Evolutionary conservation across 192 early-diverging fungal species (phyloP).

Genomic region (Rhizophlyctis rosea): DNA sequence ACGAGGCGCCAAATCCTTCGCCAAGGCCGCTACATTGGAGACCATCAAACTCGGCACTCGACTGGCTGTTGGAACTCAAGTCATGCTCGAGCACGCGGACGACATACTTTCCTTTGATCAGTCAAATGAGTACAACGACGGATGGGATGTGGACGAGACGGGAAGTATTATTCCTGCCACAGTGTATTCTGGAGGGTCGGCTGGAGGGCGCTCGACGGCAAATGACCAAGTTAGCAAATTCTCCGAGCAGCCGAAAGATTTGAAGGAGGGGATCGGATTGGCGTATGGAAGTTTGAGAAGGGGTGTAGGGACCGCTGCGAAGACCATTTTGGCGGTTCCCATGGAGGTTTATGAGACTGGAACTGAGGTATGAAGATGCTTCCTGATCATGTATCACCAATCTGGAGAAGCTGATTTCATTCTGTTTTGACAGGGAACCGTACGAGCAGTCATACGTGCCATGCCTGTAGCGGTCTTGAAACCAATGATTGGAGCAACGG

Average conservation of each 20-base stretch:
- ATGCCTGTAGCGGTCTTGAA: constrained; percentile 90
- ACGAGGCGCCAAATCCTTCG: constrained; percentile 85
- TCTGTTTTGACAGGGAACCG: constrained; percentile 22
- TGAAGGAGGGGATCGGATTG: constrained; percentile 79
- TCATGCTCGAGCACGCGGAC: constrained; percentile 85
- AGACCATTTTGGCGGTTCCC: constrained; percentile 88
- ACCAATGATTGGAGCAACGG: constrained; percentile 94
- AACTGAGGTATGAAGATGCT: constrained; percentile 25
- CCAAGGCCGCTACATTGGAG: constrained; percentile 84
- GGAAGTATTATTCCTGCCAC: no score
- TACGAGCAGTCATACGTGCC: constrained; percentile 65
- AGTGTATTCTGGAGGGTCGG: background rate
- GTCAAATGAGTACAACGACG: constrained; percentile 1
- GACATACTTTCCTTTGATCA: constrained; percentile 57
- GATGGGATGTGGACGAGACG: constrained; percentile 20
- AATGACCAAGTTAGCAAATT: constrained; percentile 63
- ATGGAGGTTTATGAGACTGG: constrained; percentile 72
- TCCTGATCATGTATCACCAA: background rate
- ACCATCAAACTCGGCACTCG: constrained; percentile 84
- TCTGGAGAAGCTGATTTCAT: constrained; percentile 1
- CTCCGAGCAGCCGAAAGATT: constrained; percentile 78
- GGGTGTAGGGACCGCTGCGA: constrained; percentile 78
- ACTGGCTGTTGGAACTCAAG: constrained; percentile 85
- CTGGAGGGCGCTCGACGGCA: background rate
- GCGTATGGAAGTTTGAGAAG: constrained; percentile 76